phyloP scores from a whole-genome alignment of 352 stramenopile species.

The Pythium brassicae region DNA sequence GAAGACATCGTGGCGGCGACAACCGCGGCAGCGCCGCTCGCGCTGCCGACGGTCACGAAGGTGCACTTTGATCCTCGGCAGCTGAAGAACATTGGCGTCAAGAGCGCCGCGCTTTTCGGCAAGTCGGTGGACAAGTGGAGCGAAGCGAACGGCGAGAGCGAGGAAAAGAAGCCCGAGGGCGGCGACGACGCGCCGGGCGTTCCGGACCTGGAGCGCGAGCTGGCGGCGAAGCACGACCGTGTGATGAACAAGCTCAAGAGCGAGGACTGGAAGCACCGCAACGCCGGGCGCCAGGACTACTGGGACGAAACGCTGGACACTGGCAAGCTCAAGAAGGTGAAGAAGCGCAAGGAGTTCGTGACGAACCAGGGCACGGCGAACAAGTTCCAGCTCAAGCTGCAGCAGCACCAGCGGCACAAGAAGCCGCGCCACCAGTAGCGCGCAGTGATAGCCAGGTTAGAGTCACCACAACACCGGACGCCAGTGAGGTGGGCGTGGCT shows the following conservation, averaged over 20 bases:
- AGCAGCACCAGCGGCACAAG: constrained; percentile 41
- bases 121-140: constrained; percentile 68
- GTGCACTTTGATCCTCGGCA: constrained; percentile 55
- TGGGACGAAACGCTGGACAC: constrained; percentile 75
- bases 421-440: constrained; percentile 13
- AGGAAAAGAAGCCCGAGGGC: constrained; percentile 8
- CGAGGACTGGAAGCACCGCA: constrained; percentile 70
- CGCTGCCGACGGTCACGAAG: constrained; percentile 13
- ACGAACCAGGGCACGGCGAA: constrained; percentile 71
- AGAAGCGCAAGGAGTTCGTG: constrained; percentile 81
- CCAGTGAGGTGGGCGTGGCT: no score
- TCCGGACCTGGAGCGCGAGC: constrained; percentile 19
- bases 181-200: background rate
- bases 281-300: constrained; percentile 57
- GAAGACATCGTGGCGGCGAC: constrained; percentile 10
- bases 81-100: constrained; percentile 56
- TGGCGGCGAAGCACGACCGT: constrained; percentile 59
- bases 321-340: constrained; percentile 80
- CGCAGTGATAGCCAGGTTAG: no score
- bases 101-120: constrained; percentile 57
- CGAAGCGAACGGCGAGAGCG: constrained; percentile 25
- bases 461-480: no score
- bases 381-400: constrained; percentile 56
- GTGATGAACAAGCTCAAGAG: constrained; percentile 70
- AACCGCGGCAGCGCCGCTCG: background rate